phyloP scores from a whole-genome alignment of 1,284 basidiomycete genomes.

The Cryptococcus maquisensis region DNA sequence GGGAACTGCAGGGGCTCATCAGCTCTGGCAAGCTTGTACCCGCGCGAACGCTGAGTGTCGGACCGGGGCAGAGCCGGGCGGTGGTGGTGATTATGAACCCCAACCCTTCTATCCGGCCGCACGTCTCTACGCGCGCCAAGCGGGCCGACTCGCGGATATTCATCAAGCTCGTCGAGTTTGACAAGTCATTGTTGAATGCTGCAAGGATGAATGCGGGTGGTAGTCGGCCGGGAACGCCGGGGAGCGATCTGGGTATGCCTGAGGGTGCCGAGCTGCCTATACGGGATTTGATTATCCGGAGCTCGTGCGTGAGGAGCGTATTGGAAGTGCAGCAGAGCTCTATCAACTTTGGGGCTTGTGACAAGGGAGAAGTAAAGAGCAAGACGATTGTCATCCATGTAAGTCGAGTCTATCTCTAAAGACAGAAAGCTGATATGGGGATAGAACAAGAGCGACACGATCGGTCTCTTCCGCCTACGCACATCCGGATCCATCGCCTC shows the following conservation, averaged over 20 bases:
- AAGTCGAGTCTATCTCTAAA: conserved; percentile 3
- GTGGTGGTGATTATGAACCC: conserved; percentile 52
- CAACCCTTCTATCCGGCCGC: conserved; percentile 51
- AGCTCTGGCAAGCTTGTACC: conserved; percentile 45
- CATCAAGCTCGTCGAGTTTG: conserved; percentile 51
- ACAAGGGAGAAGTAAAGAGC: conserved; percentile 52
- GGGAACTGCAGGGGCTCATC: conserved; percentile 49
- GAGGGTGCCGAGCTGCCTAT: conserved; percentile 49
- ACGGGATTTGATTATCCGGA: conserved; percentile 52
- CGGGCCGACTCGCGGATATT: conserved; percentile 53
- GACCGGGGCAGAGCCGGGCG: conserved; percentile 41
- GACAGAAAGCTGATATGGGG: neutral
- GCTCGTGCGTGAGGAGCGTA: conserved; percentile 49
- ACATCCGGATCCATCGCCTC: conserved; percentile 54
- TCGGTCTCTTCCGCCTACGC: conserved; percentile 53
- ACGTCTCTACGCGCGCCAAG: conserved; percentile 49
- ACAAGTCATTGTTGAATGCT: conserved; percentile 30
- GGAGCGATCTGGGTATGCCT: neutral
- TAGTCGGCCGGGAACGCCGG: conserved; percentile 1
- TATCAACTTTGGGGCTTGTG: conserved; percentile 55
- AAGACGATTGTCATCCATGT: conserved; percentile 52
- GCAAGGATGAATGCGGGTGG: conserved; percentile 1
- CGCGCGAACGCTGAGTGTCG: conserved; percentile 43
- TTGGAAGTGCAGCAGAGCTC: conserved; percentile 53
- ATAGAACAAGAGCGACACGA: conserved; percentile 50